A percentile compares a stretch with the other conserved stretches of the same genome.
Conservation (phyloP, 345 rosid species). For the Arabis alpina region DNA sequence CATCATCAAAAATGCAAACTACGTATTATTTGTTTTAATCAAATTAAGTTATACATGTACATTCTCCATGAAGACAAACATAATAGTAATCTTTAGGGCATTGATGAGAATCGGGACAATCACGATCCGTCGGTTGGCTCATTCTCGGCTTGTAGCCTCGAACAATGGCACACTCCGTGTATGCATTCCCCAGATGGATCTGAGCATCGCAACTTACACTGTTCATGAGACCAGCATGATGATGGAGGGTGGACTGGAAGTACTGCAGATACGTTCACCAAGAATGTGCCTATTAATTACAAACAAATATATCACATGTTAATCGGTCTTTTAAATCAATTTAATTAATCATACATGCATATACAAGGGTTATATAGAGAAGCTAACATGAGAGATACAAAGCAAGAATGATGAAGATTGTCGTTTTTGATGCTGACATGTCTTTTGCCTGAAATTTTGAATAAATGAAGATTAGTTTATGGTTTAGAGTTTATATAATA, state of each 20-base stretch:
- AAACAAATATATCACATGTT: slow-evolving; percentile 1
- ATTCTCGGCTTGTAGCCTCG: background rate
- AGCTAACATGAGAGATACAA: slow-evolving; percentile 13
- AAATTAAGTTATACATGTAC: slow-evolving; percentile 8
- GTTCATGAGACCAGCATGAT: background rate
- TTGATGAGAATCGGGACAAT: slow-evolving; percentile 23
- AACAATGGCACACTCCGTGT: background rate
- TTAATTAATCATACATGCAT: background rate
- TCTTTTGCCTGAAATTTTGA: background rate
- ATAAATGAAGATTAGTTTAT: slow-evolving; percentile 3
- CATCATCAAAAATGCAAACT: background rate
- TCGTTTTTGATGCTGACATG: slow-evolving; percentile 17
- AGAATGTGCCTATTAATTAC: slow-evolving; percentile 1
- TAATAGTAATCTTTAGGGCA: slow-evolving; percentile 28
- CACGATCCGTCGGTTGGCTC: background rate
- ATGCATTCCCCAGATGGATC: background rate
- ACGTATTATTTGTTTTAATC: no score
- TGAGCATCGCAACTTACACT: background rate
- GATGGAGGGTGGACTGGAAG: no score
- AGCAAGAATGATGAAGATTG: background rate
- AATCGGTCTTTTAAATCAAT: background rate
- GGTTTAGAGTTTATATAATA: background rate
- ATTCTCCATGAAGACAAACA: slow-evolving; percentile 28
- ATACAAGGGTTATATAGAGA: background rate
- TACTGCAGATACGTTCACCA: background rate